Percentiles rank a stretch among this genome's conserved stretches.
These are phyloP conservation scores for Wickerhamomyces sydowiorum DNA, from an alignment of 805 yeast species.

Conservation along the genomic window DNA sequence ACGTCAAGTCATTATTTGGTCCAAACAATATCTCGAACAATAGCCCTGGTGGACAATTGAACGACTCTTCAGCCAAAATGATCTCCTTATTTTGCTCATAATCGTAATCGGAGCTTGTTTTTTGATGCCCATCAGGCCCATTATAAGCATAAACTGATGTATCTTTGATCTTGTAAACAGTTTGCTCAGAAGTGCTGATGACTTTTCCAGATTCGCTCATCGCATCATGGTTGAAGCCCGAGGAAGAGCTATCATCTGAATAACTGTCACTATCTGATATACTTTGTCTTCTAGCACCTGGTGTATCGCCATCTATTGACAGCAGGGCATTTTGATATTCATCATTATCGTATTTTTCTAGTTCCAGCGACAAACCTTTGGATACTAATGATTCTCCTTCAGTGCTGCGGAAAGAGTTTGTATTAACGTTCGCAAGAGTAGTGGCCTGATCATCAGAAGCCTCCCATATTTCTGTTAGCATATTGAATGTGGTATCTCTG, in stretches of 20 bases:
- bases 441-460: constrained; percentile 10
- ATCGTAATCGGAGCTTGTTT: constrained; percentile 45
- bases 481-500: constrained; percentile 69
- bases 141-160: constrained; percentile 37
- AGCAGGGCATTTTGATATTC: constrained; percentile 31
- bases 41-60: constrained; percentile 73
- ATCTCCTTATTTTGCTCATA: constrained; percentile 44
- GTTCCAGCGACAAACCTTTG: constrained; percentile 10
- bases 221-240: constrained; percentile 12
- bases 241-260: constrained; percentile 5
- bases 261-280: constrained; percentile 18
- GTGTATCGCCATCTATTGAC: constrained; percentile 38
- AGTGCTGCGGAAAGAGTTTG: not conserved
- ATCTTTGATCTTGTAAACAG: constrained; percentile 30
- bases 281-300: constrained; percentile 13
- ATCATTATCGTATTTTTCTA: constrained; percentile 13
- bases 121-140: constrained; percentile 63
- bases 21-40: constrained; percentile 72
- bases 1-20: constrained; percentile 37
- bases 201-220: constrained; percentile 10
- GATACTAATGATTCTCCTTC: constrained; percentile 11
- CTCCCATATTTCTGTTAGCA: constrained; percentile 34
- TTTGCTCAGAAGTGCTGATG: constrained; percentile 10
- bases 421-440: not conserved
- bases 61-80: constrained; percentile 42